phyloP scores from a whole-genome alignment of 306 rosid species.

The Cucumis sativus region DNA sequence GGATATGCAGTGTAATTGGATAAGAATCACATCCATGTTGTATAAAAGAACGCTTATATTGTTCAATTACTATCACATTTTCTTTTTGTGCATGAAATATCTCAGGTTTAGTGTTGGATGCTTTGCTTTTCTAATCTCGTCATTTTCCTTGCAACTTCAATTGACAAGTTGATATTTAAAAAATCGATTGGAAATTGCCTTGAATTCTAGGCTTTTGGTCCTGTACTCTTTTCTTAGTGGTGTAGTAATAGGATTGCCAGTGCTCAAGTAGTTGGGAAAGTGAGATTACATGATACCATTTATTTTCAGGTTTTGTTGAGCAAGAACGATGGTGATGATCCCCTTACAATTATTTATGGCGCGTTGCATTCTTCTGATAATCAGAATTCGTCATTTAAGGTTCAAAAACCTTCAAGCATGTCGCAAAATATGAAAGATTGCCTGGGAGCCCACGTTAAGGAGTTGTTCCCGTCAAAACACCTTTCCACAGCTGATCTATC shows the following conservation, averaged over 20 bases:
- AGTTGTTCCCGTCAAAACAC: constrained; percentile 26
- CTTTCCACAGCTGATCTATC: constrained; percentile 25
- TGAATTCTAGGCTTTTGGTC: neutral
- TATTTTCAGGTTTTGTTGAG: constrained; percentile 52
- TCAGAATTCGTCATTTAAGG: constrained; percentile 15
- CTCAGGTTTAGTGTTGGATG: neutral
- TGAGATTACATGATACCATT: constrained; percentile 5
- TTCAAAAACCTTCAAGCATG: constrained; percentile 26
- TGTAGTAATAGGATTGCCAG: neutral
- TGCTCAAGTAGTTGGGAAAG: neutral
- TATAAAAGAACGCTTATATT: no score
- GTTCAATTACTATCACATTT: no score
- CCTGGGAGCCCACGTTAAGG: constrained; percentile 21
- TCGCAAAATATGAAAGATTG: constrained; percentile 47
- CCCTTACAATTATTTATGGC: constrained; percentile 46
- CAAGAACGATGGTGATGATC: constrained; percentile 73
- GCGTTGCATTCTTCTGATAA: constrained; percentile 47
- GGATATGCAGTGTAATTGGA: neutral
- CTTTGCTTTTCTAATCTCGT: neutral
- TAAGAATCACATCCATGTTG: neutral
- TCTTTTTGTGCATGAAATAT: neutral
- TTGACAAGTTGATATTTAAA: neutral
- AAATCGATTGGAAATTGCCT: neutral
- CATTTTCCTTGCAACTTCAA: neutral
- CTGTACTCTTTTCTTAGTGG: neutral